These are phyloP conservation scores for Aspergillus texensis DNA, from an alignment of 2,329 filamentous ascomycete genomes.

Conservation along the genomic window DNA sequence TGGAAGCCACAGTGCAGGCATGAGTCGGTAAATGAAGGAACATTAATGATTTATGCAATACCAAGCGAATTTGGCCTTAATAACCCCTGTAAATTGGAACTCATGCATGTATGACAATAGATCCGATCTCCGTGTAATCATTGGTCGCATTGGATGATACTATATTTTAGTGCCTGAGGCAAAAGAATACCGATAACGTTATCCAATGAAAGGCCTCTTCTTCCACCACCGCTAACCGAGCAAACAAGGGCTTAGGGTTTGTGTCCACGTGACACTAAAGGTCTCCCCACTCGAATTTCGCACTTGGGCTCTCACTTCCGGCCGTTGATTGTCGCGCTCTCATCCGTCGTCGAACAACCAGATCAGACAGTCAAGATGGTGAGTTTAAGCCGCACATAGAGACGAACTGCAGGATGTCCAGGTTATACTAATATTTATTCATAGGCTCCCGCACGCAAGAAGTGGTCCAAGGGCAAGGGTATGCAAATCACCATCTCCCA, in stretches of 20 bases:
- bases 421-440: conserved; percentile 20
- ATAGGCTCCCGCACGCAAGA: conserved; percentile 55
- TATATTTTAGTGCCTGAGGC: conserved; percentile 8
- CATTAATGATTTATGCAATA: neutral
- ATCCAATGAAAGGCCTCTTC: conserved; percentile 13
- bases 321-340: conserved; percentile 27
- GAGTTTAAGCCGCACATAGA: conserved; percentile 19
- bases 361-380: conserved; percentile 44
- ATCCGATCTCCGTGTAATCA: neutral
- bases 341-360: conserved; percentile 39
- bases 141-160: neutral
- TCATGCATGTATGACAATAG: neutral
- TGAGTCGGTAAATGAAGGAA: conserved; percentile 21
- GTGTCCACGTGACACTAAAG: conserved; percentile 26
- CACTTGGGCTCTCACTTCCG: conserved; percentile 32
- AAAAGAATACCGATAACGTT: conserved; percentile 6
- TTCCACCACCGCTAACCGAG: conserved; percentile 22
- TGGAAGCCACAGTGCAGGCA: conserved; percentile 20
- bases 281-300: conserved; percentile 44
- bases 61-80: neutral
- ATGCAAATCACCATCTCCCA: conserved; percentile 33
- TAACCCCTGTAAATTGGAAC: neutral
- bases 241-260: conserved; percentile 39
- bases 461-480: conserved; percentile 62
- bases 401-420: neutral